Base-by-base conservation (phyloP, 1,284 basidiomycete species). In the Papiliotrema flavescens region DNA sequence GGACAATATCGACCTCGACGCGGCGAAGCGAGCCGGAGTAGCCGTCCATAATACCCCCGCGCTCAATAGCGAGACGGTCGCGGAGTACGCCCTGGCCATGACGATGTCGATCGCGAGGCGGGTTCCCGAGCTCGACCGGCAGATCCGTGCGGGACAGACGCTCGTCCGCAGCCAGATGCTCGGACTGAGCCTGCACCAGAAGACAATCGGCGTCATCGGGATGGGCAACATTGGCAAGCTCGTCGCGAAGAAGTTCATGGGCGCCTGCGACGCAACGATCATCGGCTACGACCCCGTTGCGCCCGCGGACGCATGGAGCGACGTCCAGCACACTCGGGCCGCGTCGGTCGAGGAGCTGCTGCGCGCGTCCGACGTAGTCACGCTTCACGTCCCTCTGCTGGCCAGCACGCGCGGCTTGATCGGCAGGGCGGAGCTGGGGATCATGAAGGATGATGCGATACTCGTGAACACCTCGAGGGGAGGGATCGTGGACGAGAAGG, bases 11-110 rank as follows among this genome's bases (percentile, higher is more conserved):
- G 56, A 57, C 49, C 53, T 57, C 40, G 47, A 47, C 17, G 52
- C 56, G 0, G 56, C 56, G 0, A 51, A 44, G 9, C 8, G n/a
- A 23, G 45, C 47, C 26, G 56, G 56, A 23, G 47, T 57, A 35
- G 53, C 49, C 37, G 56, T 57, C 36, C 49, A 54, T 48, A 57
- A 57, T 37, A 53, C 56, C 17, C 56, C 56, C 3, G 54, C 53
- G 17, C 49, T 54, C 19, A 58, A 58, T 46, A 52, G 47, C 37
- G 51, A 51, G 42, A 54, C 58, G 19, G 58, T 55, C 2, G 58
- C 55, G 34, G 55, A 60, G 46, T 45, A 51, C n/a, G 50, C 55
- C 2, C 41, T 56, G 23, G 55, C 47, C 1, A 39, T 44, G 32
- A 53, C 53, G 32, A 44, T 60, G 22, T 28, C 45, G 2, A 51